Base-by-base conservation (phyloP, 2,329 filamentous ascomycete species). In the Fusarium domesticum region DNA sequence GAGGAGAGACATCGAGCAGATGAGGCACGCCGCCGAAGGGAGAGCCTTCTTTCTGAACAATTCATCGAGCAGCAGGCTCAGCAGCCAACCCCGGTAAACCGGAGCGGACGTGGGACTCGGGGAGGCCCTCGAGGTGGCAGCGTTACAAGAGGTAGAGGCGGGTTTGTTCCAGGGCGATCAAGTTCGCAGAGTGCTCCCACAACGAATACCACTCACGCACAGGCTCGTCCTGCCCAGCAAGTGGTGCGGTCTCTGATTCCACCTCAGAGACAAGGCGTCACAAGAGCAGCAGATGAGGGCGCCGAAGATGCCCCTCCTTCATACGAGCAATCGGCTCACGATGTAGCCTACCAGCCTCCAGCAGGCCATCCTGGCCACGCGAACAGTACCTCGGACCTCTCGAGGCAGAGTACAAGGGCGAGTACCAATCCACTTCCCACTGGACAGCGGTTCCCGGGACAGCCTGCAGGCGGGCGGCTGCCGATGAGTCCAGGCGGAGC, bases 1-100 rank as follows among this genome's bases (percentile, higher is more conserved):
- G 89, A 96, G 52, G 84, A 89, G 58, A 78, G 83, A 12, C 81
- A 90, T 51, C 78, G 80, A n/a, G 76, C 81, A 38, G 77, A 82
- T 37, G 76, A 82, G 45, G 80, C 78, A 8, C 78, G 83, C 1
- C 76, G 84, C 6, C 73, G 75, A 10, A 74, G 81, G n/a, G 84
- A 90, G 63, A 82, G 81, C 42, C 71, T 81, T 45, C 72, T 88
- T 1, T 87, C 83, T 0, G 83, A 86, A 59, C 81, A 83, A 50
- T 87, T 77, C 53, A 86, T 90, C 44, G 80, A 85, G 54, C 81
- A 82, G 51, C 80, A 84, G 60, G 77, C 71, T 6, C 68, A 70
- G 6, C 64, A 68, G 39, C 61, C 61, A 28, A 51, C 39, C 4
- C 59, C 51, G 14, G 42, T 58, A 33, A 53, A 50, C 36, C 51